Base-by-base conservation (phyloP, 2,329 filamentous ascomycete genomes). In the Bipolaris gigantea region DNA sequence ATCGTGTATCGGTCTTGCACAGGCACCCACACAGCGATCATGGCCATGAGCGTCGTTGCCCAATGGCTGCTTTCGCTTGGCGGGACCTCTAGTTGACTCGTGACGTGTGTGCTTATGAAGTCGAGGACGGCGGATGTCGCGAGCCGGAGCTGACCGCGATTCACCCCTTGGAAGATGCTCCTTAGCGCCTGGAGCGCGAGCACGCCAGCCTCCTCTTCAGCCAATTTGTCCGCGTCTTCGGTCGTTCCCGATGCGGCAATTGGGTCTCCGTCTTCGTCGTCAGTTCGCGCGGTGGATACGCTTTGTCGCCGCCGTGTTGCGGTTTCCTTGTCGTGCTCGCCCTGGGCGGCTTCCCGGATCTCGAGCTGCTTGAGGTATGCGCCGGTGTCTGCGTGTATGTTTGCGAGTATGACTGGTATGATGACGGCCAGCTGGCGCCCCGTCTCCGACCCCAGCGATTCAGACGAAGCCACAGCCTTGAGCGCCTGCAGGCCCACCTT, bases 1-100 rank as follows among this genome's bases (percentile, higher is more conserved):
- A 97, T 94, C 35, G 93, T 85, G 76, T 96, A 97, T 49, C 94
- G 89, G 69, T 96, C 91, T 72, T 97, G 93, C 1, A 97, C 92
- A 0, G 94, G 92, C 0, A 92, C 89, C 92, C 92, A 97, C 54
- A 86, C 85, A 15, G 91, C 87, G 48, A 93, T 83, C 57, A 92
- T 83, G 65, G 88, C 85, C 71, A 95, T 90, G 46, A 97, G 81
- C 53, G 86, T 88, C 23, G 91, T 88, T 1, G 91, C 88, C 93
- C 93, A 97, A 45, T 85, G 88, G 64, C 50, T 81, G 73, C 21
- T 75, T 76, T 64, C 82, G 79, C 55, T 75, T 69, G 39, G 87
- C 78, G 50, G 60, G 9, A 64, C 53, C 10, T 68, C 50, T 15
- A 69, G 62, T 8, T 66, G 51, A 23, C 64, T 59, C 50, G 67